Percentiles rank a stretch among this genome's conserved stretches.
These are phyloP conservation scores for Sanghuangporus sanghuang DNA, from an alignment of 1,284 basidiomycete genomes.

Conservation along the genomic window DNA sequence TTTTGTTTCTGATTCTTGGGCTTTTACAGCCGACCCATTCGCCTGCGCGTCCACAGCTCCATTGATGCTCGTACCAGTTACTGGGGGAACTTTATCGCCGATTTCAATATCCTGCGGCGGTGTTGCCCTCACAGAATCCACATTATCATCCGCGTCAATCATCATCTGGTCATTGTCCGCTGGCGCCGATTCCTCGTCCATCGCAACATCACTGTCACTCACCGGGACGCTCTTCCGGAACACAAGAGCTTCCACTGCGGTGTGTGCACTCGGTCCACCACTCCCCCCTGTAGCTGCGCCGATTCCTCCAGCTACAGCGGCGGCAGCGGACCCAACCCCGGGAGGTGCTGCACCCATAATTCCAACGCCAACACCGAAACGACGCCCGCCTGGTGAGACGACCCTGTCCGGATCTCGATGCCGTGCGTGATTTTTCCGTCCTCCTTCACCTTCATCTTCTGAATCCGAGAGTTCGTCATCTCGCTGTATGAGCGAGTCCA, in stretches of 20 bases:
- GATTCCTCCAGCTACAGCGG: conserved; percentile 28
- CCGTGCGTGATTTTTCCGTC: conserved; percentile 58
- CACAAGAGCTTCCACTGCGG: conserved; percentile 6
- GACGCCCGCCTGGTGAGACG: conserved; percentile 31
- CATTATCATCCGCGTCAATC: background rate
- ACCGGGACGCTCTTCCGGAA: conserved; percentile 1
- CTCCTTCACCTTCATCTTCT: conserved; percentile 83
- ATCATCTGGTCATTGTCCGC: background rate
- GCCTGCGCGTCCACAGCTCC: background rate
- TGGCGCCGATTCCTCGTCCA: conserved; percentile 3
- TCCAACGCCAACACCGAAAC: conserved; percentile 63
- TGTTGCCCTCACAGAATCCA: background rate
- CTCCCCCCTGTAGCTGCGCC: conserved; percentile 17
- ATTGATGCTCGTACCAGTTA: background rate
- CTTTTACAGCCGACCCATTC: background rate
- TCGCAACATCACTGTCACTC: background rate
- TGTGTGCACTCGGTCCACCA: conserved; percentile 17
- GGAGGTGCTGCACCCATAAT: conserved; percentile 57
- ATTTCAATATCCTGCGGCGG: background rate
- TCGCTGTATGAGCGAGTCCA: conserved; percentile 68
- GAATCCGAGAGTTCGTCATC: conserved; percentile 83
- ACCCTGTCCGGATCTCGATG: conserved; percentile 49
- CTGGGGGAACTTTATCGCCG: background rate
- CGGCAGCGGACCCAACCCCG: conserved; percentile 56
- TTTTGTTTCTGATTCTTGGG: background rate